Base-by-base conservation (phyloP, 257 asterid species). In the Rhazya stricta region DNA sequence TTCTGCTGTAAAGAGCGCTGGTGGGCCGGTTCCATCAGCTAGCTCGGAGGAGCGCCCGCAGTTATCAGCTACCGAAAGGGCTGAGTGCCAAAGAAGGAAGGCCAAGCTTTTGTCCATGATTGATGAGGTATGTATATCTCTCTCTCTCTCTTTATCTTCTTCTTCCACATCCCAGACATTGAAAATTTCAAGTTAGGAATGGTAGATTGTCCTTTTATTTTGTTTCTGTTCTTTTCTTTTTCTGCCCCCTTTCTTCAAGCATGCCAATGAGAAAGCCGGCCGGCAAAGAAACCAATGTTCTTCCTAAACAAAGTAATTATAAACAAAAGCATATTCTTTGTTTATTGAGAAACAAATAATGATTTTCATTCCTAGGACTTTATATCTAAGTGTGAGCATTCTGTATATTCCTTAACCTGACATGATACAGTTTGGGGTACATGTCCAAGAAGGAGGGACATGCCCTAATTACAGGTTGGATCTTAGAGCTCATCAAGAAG, bases 1-100 rank as follows among this genome's bases (percentile, higher is more conserved):
- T n/a, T 53, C 83, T 25, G 42, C 27, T 0, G 84, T 73, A 19
- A 77, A 72, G 21, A 72, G 83, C n/a, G 83, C 21, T 23, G 70
- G 75, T 8, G 78, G 63, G 37, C 60, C 71, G 0, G 80, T 30
- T 27, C 53, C 82, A 8, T 48, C 85, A 15, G 30, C 75, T n/a
- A 78, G 79, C 5, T 80, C 82, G 3, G 85, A 75, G 76, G 84
- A 85, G 13, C 89, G 71, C 23, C 86, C 51, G 2, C 73, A 87
- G 7, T 76, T 92, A 36, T 88, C 96, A 3, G 88, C 92, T 53
- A 67, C 91, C 6, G 89, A 86, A 71, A 85, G 87, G 72, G 73
- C 83, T 48, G 97, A 92, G 34, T 73, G 79, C 74, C 96, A 92
- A 69, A 84, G 96, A 84, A 88, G 87, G 74, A 92, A 92, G 78